Evolutionary conservation across 2,329 filamentous ascomycete species (phyloP).

Genomic region (Albophoma yamanashiensis): DNA sequence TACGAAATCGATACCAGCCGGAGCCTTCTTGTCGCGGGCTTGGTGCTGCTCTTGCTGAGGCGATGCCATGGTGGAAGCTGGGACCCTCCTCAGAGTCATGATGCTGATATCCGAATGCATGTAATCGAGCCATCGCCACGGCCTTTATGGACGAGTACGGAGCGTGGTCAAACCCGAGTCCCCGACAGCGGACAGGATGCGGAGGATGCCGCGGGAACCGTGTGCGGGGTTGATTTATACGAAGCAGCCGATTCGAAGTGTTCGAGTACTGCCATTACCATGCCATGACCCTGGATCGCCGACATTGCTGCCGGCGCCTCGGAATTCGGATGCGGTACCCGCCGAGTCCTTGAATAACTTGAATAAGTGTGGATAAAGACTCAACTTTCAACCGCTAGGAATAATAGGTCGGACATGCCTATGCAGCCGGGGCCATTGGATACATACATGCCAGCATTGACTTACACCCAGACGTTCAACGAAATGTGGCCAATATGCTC

Average conservation of each 20-base stretch:
- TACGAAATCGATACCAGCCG: neutral
- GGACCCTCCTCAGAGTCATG: neutral
- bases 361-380: too few relatives aligned
- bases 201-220: neutral
- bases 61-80: neutral
- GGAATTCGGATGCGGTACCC: too few relatives aligned
- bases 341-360: too few relatives aligned
- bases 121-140: neutral
- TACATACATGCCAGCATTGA: too few relatives aligned
- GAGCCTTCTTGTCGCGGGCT: neutral
- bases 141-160: neutral
- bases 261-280: neutral
- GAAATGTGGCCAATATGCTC: too few relatives aligned
- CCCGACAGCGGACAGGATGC: neutral
- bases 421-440: too few relatives aligned
- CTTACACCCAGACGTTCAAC: too few relatives aligned
- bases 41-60: neutral
- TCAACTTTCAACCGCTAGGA: too few relatives aligned
- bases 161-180: neutral
- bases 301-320: too few relatives aligned
- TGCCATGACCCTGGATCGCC: neutral
- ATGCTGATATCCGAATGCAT: neutral
- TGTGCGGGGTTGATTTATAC: neutral
- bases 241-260: neutral
- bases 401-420: too few relatives aligned